phyloP scores from a whole-genome alignment of 768 basidiomycete species.

The Cyathus striatus region DNA sequence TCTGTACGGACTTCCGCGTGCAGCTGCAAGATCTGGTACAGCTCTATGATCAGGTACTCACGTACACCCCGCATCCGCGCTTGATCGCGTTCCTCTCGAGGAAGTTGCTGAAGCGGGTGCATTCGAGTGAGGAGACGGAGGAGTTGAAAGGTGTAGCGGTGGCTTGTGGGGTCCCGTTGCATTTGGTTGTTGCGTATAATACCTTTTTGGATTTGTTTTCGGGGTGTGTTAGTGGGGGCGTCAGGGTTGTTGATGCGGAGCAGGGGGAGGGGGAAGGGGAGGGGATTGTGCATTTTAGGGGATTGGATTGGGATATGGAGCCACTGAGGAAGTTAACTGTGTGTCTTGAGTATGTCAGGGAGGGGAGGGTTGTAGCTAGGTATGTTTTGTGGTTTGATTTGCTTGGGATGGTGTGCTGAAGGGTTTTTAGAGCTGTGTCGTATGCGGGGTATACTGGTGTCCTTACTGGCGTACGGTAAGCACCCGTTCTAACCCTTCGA shows the following conservation, averaged over 20 bases:
- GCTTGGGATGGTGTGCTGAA: too few species aligned
- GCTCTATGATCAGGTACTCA: conserved; percentile 22
- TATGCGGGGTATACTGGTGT: conserved; percentile 34
- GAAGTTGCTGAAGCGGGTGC: conserved; percentile 19
- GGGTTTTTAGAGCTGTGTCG: conserved; percentile 31
- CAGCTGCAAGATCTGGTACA: conserved; percentile 18
- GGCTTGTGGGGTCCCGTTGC: conserved; percentile 19
- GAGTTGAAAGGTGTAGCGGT: conserved; percentile 27
- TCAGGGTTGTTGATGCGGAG: conserved; percentile 14
- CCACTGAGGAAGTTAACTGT: conserved; percentile 26
- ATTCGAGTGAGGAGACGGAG: conserved; percentile 24
- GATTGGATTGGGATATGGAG: conserved; percentile 34
- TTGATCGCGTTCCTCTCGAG: conserved; percentile 18
- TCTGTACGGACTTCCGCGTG: conserved; percentile 22
- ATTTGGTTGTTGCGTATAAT: conserved; percentile 31
- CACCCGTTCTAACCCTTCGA: not conserved
- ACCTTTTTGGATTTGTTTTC: conserved; percentile 31
- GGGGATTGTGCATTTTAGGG: conserved; percentile 30
- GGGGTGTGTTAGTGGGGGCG: conserved; percentile 33
- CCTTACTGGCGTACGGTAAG: conserved; percentile 30
- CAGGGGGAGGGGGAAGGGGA: conserved; percentile 6
- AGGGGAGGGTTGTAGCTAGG: conserved; percentile 26
- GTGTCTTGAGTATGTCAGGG: conserved; percentile 26
- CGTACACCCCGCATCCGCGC: conserved; percentile 15
- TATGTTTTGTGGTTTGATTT: too few species aligned